Evolutionary conservation across 2,329 filamentous ascomycete genomes (phyloP).

Genomic region (Pseudogymnoascus sp.): DNA sequence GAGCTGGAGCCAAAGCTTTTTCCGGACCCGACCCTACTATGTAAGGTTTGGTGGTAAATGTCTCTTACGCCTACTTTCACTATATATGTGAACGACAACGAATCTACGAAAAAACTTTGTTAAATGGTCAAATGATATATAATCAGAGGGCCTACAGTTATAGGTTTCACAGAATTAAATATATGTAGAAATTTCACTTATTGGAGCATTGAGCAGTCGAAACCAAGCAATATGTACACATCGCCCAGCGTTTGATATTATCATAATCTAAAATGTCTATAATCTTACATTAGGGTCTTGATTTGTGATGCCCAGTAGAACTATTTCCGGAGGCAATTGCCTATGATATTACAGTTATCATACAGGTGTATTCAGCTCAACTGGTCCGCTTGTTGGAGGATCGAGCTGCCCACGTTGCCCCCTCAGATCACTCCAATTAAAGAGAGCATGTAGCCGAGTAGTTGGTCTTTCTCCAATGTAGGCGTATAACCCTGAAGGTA

Average conservation of each 20-base stretch:
- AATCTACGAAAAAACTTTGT: background rate
- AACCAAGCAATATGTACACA: background rate
- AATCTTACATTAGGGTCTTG: background rate
- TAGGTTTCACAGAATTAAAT: background rate
- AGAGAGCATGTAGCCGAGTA: background rate
- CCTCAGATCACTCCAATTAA: background rate
- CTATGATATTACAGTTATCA: background rate
- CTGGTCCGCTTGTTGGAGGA: background rate
- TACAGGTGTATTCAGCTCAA: background rate
- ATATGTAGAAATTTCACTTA: background rate
- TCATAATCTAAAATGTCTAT: background rate
- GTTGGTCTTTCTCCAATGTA: background rate
- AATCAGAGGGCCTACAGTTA: background rate
- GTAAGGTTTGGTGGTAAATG: background rate
- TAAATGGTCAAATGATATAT: background rate
- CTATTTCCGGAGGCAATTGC: background rate
- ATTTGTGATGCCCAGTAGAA: background rate
- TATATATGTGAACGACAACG: background rate
- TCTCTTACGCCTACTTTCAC: background rate
- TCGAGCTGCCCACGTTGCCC: background rate
- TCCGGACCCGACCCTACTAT: background rate
- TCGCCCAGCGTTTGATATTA: background rate
- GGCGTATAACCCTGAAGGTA: background rate
- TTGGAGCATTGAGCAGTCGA: background rate
- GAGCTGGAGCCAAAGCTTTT: slow-evolving; percentile 5